phyloP scores from a whole-genome alignment of 148 eudicot species.

The Nepenthes gracilis region DNA sequence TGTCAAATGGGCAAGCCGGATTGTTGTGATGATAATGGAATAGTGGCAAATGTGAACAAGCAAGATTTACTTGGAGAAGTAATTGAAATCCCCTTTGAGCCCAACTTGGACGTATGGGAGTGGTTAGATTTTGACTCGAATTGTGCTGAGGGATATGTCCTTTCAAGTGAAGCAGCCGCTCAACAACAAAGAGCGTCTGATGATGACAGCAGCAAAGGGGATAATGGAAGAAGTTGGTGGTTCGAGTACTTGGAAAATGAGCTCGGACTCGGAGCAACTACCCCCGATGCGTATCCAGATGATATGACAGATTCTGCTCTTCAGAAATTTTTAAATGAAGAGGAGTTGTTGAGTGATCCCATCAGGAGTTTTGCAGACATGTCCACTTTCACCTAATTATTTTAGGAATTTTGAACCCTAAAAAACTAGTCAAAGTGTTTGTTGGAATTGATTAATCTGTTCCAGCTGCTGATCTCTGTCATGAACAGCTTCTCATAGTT shows the following conservation, averaged over 20 bases:
- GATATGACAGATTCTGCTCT: too few relatives aligned
- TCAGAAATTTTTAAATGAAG: too few relatives aligned
- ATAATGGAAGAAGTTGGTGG: constrained; percentile 29
- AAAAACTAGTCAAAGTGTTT: too few relatives aligned
- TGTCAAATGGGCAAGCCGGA: too few relatives aligned
- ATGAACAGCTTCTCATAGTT: not conserved
- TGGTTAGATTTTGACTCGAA: constrained; percentile 19
- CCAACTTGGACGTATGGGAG: constrained; percentile 35
- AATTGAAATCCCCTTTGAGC: constrained; percentile 34
- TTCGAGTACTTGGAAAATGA: constrained; percentile 34
- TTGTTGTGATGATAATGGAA: too few relatives aligned
- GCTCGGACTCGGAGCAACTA: constrained; percentile 23
- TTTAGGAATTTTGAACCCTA: too few relatives aligned
- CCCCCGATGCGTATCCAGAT: not conserved
- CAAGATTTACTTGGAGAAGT: constrained; percentile 6
- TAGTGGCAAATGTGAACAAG: too few relatives aligned
- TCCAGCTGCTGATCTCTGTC: too few relatives aligned
- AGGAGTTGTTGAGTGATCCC: too few relatives aligned
- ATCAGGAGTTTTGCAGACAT: too few relatives aligned
- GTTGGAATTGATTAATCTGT: too few relatives aligned
- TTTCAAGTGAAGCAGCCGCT: not conserved
- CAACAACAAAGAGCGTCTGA: not conserved
- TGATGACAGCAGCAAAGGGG: constrained; percentile 1
- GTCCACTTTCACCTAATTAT: too few relatives aligned
- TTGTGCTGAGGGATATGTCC: constrained; percentile 11